A percentile compares a stretch with the other conserved stretches of the same genome.
These are phyloP conservation scores for Apiotrichum siamense DNA, from an alignment of 1,284 basidiomycete species.

Conservation along the genomic window DNA sequence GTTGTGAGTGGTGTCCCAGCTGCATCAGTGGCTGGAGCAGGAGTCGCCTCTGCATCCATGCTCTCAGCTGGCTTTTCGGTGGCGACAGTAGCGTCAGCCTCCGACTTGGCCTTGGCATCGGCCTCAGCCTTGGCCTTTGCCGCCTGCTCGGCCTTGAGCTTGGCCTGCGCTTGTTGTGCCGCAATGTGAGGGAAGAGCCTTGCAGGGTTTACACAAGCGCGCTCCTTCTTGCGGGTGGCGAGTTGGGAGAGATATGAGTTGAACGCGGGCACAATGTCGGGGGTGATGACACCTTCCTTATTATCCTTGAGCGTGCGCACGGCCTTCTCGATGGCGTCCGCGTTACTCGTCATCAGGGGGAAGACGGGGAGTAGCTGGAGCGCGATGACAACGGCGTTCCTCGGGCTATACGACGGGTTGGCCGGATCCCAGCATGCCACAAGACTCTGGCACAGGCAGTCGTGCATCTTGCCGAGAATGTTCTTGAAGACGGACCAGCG, in stretches of 20 bases:
- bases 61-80: slow-evolving; percentile 3
- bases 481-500: slow-evolving; percentile 65
- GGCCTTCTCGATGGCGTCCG: slow-evolving; percentile 56
- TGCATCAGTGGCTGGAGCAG: slow-evolving; percentile 13
- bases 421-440: slow-evolving; percentile 30
- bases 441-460: slow-evolving; percentile 52
- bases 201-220: slow-evolving; percentile 25
- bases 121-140: slow-evolving; percentile 1
- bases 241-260: slow-evolving; percentile 30
- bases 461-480: slow-evolving; percentile 75
- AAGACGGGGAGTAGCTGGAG: slow-evolving; percentile 84
- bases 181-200: slow-evolving; percentile 1
- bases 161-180: slow-evolving; percentile 5
- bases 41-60: slow-evolving; percentile 10
- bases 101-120: neutral
- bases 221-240: slow-evolving; percentile 21
- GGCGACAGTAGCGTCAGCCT: neutral
- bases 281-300: slow-evolving; percentile 36
- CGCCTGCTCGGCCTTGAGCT: neutral
- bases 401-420: slow-evolving; percentile 68
- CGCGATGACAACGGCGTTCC: slow-evolving; percentile 82
- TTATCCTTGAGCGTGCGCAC: slow-evolving; percentile 69
- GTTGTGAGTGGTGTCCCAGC: neutral
- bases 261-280: slow-evolving; percentile 33
- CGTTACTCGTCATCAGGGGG: slow-evolving; percentile 58